Evolutionary conservation across 2,329 filamentous ascomycete genomes (phyloP), one percentile per base, ranked within the genome.

Genomic region (Dothiorella sarmentorum): DNA sequence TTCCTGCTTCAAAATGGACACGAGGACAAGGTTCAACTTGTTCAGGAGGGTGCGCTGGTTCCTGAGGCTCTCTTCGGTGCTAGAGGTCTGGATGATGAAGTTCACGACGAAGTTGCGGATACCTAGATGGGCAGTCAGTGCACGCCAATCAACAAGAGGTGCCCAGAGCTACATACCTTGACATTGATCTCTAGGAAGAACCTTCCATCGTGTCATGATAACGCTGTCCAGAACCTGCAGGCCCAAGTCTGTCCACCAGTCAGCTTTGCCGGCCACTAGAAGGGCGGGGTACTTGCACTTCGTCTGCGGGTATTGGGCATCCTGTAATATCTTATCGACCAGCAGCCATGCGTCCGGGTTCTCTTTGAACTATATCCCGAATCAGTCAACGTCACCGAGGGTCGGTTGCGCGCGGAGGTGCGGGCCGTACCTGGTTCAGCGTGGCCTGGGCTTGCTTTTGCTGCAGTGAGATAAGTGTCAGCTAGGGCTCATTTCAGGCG

Each of bases 71-170:
- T 97, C 93, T 75, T 97, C 93, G 62, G 91, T 89, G 74, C 85
- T 87, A 45, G 94, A 97, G 73, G 87, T 89, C 73, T 96, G 87
- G 73, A 99, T 93, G 75, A 99, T 99, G 79, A 96, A 96, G 78
- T 95, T 91, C 68, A 99, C 94, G 62, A 99, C 91, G 74, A 99
- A 99, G 80, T 99, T 99, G 69, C 94, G 91, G 71, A 99, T 99
- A 64, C 94, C 94, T 95, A 68, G 35, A 45, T 49, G 5, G 38
- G 56, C 68, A 26, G 63, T 72, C 63, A 70, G 64, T 13, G 47
- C 22, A 42, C 20, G 42, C 24, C 52, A 17, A 27, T 17, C 35
- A 42, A 11, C 17, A 26, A 29, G 7, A 17, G 44, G n/a, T 20
- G 27, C 35, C 11, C 49, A 20, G 6, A 13, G 18, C 33, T 18